Conservation (phyloP, 2,329 filamentous ascomycete genomes). For the Akanthomyces uredinophilus region DNA sequence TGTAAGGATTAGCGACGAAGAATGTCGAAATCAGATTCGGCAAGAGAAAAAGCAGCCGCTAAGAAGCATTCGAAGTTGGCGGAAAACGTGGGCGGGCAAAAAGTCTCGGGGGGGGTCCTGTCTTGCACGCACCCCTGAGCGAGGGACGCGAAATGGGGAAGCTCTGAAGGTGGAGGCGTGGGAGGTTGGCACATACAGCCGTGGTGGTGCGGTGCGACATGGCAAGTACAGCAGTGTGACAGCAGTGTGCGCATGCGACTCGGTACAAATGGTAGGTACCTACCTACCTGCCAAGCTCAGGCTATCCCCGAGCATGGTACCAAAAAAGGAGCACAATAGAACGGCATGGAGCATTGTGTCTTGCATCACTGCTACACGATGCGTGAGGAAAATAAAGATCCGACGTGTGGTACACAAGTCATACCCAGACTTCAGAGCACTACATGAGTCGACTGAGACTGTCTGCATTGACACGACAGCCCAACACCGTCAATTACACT, state of each 20-base stretch:
- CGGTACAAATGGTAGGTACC: background rate
- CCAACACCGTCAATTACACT: background rate
- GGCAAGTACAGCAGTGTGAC: background rate
- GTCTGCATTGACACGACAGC: too few species aligned
- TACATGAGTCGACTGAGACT: too few species aligned
- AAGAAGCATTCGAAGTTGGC: background rate
- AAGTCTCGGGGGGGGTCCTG: background rate
- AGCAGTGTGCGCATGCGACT: too few species aligned
- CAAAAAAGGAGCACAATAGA: background rate
- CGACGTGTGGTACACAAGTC: background rate
- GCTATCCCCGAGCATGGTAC: too few species aligned
- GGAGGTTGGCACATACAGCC: background rate
- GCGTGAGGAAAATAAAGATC: background rate
- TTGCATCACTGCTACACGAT: background rate
- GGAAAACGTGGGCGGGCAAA: conserved; percentile 9
- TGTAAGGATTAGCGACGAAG: background rate
- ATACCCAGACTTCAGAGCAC: background rate
- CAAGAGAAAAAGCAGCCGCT: background rate
- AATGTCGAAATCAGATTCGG: background rate
- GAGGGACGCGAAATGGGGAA: conserved; percentile 1
- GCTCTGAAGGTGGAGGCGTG: conserved; percentile 6
- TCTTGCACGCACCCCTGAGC: conserved; percentile 15
- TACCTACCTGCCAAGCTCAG: background rate
- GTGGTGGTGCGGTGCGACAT: background rate
- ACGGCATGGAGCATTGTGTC: background rate